Conservation (phyloP, 75 land plant genomes). For the Ceratopteris richardii region DNA sequence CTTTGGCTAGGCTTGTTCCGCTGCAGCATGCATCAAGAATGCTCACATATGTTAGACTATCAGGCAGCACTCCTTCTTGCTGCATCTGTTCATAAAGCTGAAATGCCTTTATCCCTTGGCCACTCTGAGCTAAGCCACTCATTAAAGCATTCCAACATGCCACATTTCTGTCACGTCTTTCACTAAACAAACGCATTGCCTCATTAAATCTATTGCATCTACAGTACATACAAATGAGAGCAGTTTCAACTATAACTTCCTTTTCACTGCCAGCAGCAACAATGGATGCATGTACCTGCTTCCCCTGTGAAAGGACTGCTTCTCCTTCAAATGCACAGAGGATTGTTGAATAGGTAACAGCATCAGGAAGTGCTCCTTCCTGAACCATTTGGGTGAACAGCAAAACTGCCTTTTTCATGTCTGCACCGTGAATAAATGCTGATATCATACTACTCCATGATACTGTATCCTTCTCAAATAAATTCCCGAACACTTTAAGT, state of each 20-base stretch:
- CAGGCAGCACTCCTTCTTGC: slow-evolving; percentile 15
- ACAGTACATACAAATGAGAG: slow-evolving; percentile 17
- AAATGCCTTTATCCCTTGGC: slow-evolving; percentile 1
- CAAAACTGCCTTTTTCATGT: neutral
- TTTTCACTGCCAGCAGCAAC: slow-evolving; percentile 3
- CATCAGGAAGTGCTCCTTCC: slow-evolving; percentile 10
- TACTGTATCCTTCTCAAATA: neutral
- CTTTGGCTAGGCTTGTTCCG: neutral
- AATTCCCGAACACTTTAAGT: neutral
- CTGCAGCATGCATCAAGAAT: slow-evolving; percentile 17
- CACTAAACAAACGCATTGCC: slow-evolving; percentile 23
- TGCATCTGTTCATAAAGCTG: slow-evolving; percentile 13
- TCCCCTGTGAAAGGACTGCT: slow-evolving; percentile 8
- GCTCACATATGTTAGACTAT: slow-evolving; percentile 17
- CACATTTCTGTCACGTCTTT: slow-evolving; percentile 8
- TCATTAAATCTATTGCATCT: slow-evolving; percentile 29
- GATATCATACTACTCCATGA: slow-evolving; percentile 3
- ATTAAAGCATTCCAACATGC: slow-evolving; percentile 50
- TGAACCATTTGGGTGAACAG: slow-evolving; percentile 6
- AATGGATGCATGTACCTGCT: slow-evolving; percentile 8
- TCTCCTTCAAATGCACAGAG: slow-evolving; percentile 2
- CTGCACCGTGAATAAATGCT: neutral
- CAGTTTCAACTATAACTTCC: slow-evolving; percentile 15
- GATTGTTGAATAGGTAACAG: neutral
- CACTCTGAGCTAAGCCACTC: slow-evolving; percentile 3